phyloP scores from a whole-genome alignment of 2,329 filamentous ascomycete species.

The Periconia digitata region DNA sequence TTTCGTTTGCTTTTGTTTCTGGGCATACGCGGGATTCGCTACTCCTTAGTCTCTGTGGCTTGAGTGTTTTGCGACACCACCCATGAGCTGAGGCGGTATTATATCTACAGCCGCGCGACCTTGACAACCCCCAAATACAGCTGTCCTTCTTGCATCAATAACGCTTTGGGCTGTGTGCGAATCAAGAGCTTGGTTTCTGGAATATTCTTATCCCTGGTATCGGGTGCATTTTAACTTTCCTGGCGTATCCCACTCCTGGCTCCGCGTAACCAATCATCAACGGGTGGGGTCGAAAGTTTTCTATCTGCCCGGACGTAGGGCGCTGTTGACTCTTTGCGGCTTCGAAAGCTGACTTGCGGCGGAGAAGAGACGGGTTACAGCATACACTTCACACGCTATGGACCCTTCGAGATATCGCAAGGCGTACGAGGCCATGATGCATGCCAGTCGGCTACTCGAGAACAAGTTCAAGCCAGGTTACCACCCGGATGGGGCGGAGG shows the following conservation, averaged over 20 bases:
- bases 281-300: neutral
- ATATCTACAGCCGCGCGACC: no score
- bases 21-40: neutral
- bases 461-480: slow-evolving; percentile 28
- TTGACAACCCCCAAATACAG: no score
- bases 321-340: neutral
- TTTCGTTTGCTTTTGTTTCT: slow-evolving; percentile 1
- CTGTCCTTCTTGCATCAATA: neutral
- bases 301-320: no score
- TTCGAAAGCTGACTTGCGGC: neutral
- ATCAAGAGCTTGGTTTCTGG: neutral
- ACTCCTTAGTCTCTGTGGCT: neutral
- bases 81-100: slow-evolving; percentile 1
- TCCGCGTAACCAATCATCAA: neutral
- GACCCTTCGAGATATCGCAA: slow-evolving; percentile 41
- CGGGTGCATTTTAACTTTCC: neutral
- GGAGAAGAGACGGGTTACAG: neutral
- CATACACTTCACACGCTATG: slow-evolving; percentile 21
- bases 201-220: neutral
- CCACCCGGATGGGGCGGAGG: slow-evolving; percentile 7
- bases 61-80: neutral
- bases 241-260: neutral
- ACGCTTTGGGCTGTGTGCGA: neutral
- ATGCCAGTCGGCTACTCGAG: slow-evolving; percentile 37
- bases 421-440: slow-evolving; percentile 41